A percentile compares a stretch with the other conserved stretches of the same genome.
These are phyloP conservation scores for Colletotrichum sp. DNA, from an alignment of 2,329 filamentous ascomycete genomes.

Conservation along the genomic window DNA sequence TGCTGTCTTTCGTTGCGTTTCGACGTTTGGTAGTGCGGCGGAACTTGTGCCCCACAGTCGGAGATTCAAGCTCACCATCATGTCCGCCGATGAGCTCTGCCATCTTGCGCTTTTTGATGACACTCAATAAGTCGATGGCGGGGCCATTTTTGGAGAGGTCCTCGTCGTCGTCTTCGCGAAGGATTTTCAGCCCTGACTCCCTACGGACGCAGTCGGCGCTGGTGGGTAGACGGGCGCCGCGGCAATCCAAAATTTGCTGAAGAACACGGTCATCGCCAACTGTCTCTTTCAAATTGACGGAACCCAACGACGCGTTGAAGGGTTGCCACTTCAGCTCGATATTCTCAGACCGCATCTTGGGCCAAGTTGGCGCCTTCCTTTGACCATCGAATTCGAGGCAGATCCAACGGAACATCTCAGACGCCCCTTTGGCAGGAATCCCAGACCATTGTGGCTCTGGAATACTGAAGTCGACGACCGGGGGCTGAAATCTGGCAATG, in stretches of 20 bases:
- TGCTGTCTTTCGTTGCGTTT: neutral
- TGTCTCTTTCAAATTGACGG: neutral
- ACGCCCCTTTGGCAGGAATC: slow-evolving; percentile 16
- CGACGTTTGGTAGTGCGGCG: neutral
- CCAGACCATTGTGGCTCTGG: slow-evolving; percentile 27
- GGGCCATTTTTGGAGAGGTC: neutral
- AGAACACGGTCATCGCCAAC: neutral
- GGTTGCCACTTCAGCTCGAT: neutral
- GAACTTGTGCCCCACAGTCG: neutral
- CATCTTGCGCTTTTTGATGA: slow-evolving; percentile 5
- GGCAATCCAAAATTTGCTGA: neutral
- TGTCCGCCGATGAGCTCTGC: neutral
- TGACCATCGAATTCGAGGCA: neutral
- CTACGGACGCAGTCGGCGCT: neutral
- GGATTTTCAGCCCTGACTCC: neutral
- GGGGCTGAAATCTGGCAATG: slow-evolving; percentile 31
- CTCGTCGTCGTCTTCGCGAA: neutral
- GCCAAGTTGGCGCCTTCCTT: neutral
- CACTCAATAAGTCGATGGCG: neutral
- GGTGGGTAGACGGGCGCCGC: neutral
- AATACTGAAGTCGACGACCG: slow-evolving; percentile 30
- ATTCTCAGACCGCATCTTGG: slow-evolving; percentile 17
- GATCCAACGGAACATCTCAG: slow-evolving; percentile 27
- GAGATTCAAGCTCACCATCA: neutral
- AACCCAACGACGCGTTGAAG: neutral